Percentiles rank a stretch among this genome's conserved stretches.
Evolutionary conservation across 331 rosid genomes (phyloP).

Genomic region (Dryas integrifolia): DNA sequence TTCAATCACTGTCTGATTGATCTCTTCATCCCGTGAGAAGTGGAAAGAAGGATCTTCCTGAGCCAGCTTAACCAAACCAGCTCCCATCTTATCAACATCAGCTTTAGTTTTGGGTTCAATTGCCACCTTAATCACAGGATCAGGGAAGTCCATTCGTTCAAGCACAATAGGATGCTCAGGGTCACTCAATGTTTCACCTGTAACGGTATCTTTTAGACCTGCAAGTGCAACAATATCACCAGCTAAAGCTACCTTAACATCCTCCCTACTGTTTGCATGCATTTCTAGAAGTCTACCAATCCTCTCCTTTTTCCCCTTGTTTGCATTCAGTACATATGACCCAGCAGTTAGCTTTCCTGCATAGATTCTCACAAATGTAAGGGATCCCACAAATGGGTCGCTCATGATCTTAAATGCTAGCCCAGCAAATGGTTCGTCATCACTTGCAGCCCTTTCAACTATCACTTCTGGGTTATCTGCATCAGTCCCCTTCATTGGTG

Average conservation of each 20-base stretch:
- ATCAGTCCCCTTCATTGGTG: slow-evolving; percentile 87
- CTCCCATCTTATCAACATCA: slow-evolving; percentile 89
- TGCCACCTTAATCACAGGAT: slow-evolving; percentile 97
- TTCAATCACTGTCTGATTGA: slow-evolving; percentile 92
- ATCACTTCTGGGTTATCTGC: slow-evolving; percentile 80
- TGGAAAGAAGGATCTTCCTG: slow-evolving; percentile 99
- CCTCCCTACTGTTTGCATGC: slow-evolving; percentile 98
- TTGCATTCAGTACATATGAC: slow-evolving; percentile 76
- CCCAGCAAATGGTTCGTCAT: slow-evolving; percentile 85
- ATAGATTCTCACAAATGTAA: slow-evolving; percentile 87
- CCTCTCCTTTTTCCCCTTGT: slow-evolving; percentile 92
- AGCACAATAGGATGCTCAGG: slow-evolving; percentile 71
- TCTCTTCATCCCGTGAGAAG: slow-evolving; percentile 93
- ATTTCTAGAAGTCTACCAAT: slow-evolving; percentile 94
- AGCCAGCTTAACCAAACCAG: slow-evolving; percentile 86
- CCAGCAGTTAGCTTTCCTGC: slow-evolving; percentile 84
- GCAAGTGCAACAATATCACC: slow-evolving; percentile 95
- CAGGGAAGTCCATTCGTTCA: slow-evolving; percentile 98
- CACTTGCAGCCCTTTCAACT: slow-evolving; percentile 68
- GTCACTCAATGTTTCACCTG: slow-evolving; percentile 91
- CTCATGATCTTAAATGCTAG: slow-evolving; percentile 98
- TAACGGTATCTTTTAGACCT: slow-evolving; percentile 87
- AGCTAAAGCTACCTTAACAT: slow-evolving; percentile 75
- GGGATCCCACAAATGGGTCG: slow-evolving; percentile 91
- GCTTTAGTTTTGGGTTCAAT: slow-evolving; percentile 99